Base-by-base conservation (phyloP, 192 early-diverging fungal genomes). In the Phlyctochytrium arcticum region DNA sequence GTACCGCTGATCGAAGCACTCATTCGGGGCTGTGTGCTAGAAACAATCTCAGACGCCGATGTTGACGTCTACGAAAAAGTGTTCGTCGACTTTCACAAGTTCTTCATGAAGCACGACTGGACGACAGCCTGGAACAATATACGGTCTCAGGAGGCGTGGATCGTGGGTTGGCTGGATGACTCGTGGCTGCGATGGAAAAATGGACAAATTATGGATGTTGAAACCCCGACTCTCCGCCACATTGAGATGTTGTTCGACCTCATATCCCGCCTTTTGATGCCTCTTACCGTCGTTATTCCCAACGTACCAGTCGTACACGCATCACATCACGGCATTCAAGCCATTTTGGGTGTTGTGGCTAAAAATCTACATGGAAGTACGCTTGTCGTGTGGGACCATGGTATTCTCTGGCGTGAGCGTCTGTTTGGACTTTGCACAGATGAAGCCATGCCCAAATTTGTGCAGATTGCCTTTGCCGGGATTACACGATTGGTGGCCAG, bases 371-470 rank as follows among this genome's bases (percentile, higher is more conserved):
- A 72, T 39, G 69, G 69, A 7, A 69, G 64, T 33, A 54, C 54
- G 4, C 15, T 77, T 5, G 36, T 78, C 23, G 57, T 77, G 17
- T 77, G 75, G 75, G 75, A 77, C 48, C 75, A 77, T 57, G 75
- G 75, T 23, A 77, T 77, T 39, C 66, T 77, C n/a, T 77, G 75
- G 75, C 46, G 75, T n/a, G 75, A 77, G 54, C 48, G 75, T 21
- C 60, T 77, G 19, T 77, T 77, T 54, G 74, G 61, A 30, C 60
- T 77, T 15, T 73, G 75, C 50, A 42, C 47, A n/a, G 75, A 77
- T 51, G 49, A 54, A 10, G 49, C 31, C 21, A 77, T 77, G 75
- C 75, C 75, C 21, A 57, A 58, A n/a, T 77, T 77, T 66, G 64
- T 74, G 27, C 75, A 77, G 36, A 61, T 60, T 37, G 71, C 49